Percentiles rank a stretch among this genome's conserved stretches.
Evolutionary conservation across 2,329 filamentous ascomycete species (phyloP).

Genomic region (Arthrobotrys sinensis): DNA sequence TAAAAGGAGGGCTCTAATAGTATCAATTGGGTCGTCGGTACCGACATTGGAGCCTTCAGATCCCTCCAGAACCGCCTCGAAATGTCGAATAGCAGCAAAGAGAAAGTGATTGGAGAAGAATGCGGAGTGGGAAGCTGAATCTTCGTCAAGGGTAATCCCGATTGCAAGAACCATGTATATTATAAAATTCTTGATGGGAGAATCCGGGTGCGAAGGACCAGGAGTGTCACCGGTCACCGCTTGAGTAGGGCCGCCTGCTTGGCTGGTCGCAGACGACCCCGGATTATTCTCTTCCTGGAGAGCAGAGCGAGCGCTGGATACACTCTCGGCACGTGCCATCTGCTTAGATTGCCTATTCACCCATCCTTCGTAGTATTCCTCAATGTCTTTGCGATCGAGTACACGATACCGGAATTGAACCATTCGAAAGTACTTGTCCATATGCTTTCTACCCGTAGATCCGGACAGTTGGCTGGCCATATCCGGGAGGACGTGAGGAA

Average conservation of each 20-base stretch:
- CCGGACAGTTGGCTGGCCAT: constrained; percentile 60
- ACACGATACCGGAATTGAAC: constrained; percentile 58
- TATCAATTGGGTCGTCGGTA: constrained; percentile 59
- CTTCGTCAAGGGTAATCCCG: constrained; percentile 57
- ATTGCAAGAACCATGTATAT: constrained; percentile 61
- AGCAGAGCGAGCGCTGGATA: constrained; percentile 45
- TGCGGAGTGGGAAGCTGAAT: constrained; percentile 53
- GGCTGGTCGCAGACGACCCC: constrained; percentile 36
- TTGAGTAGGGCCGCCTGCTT: constrained; percentile 29
- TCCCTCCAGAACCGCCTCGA: constrained; percentile 57
- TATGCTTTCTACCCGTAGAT: constrained; percentile 54
- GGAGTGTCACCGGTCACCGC: constrained; percentile 33
- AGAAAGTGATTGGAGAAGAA: constrained; percentile 61
- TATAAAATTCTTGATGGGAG: constrained; percentile 60
- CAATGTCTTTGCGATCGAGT: constrained; percentile 55
- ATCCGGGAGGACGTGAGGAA: constrained; percentile 59
- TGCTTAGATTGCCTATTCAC: constrained; percentile 58
- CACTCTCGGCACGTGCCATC: constrained; percentile 44
- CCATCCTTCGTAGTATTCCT: constrained; percentile 59
- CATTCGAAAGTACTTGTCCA: constrained; percentile 61
- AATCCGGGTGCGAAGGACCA: constrained; percentile 51
- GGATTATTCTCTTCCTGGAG: constrained; percentile 46
- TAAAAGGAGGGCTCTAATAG: constrained; percentile 51
- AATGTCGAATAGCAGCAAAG: constrained; percentile 59
- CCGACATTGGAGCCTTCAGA: constrained; percentile 58